A percentile compares a stretch with the other conserved stretches of the same genome.
Conservation (phyloP, 108 stramenopile genomes). For the Fragilaria crotonensis region DNA sequence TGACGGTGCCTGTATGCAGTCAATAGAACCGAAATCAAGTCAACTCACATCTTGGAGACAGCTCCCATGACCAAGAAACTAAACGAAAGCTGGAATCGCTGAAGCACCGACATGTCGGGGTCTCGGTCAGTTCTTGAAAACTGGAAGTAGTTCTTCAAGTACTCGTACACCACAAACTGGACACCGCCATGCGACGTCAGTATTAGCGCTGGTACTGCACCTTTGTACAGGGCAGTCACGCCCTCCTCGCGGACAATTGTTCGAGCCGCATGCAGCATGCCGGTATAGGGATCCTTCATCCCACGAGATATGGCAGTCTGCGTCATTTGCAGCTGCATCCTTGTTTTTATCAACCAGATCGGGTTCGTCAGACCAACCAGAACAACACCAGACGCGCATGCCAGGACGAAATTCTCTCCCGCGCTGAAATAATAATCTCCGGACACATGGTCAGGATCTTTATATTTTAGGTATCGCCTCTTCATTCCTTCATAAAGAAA, state of each 20-base stretch:
- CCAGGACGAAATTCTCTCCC: constrained; percentile 57
- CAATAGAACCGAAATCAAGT: too few species aligned
- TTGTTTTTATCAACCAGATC: constrained; percentile 95
- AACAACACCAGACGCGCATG: constrained; percentile 64
- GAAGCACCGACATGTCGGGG: constrained; percentile 17
- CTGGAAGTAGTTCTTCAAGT: constrained; percentile 72
- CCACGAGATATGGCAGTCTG: constrained; percentile 16
- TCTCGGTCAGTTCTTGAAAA: constrained; percentile 24
- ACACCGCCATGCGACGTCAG: constrained; percentile 95
- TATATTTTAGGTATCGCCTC: constrained; percentile 11
- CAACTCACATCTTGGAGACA: constrained; percentile 67
- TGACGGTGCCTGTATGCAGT: too few species aligned
- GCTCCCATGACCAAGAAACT: constrained; percentile 86
- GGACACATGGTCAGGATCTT: constrained; percentile 1
- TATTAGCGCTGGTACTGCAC: constrained; percentile 87
- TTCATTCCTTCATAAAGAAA: constrained; percentile 93
- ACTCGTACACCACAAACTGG: constrained; percentile 96
- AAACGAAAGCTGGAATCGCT: constrained; percentile 53
- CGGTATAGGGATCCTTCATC: constrained; percentile 62
- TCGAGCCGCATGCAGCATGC: constrained; percentile 55
- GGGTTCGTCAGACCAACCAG: constrained; percentile 97
- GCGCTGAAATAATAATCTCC: constrained; percentile 28
- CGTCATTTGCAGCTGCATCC: constrained; percentile 93
- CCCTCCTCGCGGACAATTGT: constrained; percentile 93
- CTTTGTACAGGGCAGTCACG: constrained; percentile 87